Conservation (phyloP, 1,139 yeast genomes). For the Candida sp. region DNA sequence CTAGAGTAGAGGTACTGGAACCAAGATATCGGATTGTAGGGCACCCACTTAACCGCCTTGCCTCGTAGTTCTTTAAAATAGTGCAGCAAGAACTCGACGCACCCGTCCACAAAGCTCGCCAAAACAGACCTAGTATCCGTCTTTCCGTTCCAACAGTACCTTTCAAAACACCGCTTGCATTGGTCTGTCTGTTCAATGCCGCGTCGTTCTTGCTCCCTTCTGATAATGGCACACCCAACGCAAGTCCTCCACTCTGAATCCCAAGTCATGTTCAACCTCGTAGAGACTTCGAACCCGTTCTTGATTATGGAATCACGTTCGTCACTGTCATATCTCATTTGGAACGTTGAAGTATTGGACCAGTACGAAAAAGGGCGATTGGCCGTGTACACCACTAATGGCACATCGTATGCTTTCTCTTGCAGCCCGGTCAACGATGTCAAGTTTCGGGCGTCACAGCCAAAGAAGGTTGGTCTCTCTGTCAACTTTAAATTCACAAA, state of each 20-base stretch:
- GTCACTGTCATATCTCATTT: slow-evolving; percentile 60
- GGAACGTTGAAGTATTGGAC: slow-evolving; percentile 75
- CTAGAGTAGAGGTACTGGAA: neutral
- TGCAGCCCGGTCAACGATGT: slow-evolving; percentile 43
- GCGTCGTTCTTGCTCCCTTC: slow-evolving; percentile 79
- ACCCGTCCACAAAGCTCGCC: neutral
- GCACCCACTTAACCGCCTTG: neutral
- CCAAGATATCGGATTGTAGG: neutral
- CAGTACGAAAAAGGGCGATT: slow-evolving; percentile 70
- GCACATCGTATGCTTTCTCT: slow-evolving; percentile 54
- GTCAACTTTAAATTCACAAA: slow-evolving; percentile 32
- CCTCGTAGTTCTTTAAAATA: neutral
- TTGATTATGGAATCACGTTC: slow-evolving; percentile 65
- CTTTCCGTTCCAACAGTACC: slow-evolving; percentile 84
- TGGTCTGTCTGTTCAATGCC: slow-evolving; percentile 67
- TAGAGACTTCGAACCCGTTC: slow-evolving; percentile 81
- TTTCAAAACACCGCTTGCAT: slow-evolving; percentile 71
- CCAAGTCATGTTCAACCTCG: slow-evolving; percentile 73
- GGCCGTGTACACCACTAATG: slow-evolving; percentile 82
- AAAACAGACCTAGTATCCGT: neutral
- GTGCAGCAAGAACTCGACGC: neutral
- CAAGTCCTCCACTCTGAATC: slow-evolving; percentile 79
- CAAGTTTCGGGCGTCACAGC: slow-evolving; percentile 53
- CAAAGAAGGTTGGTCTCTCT: slow-evolving; percentile 42
- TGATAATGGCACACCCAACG: slow-evolving; percentile 86